Base-by-base conservation (phyloP, 1,284 basidiomycete species). In the Cryptococcus floricola region DNA sequence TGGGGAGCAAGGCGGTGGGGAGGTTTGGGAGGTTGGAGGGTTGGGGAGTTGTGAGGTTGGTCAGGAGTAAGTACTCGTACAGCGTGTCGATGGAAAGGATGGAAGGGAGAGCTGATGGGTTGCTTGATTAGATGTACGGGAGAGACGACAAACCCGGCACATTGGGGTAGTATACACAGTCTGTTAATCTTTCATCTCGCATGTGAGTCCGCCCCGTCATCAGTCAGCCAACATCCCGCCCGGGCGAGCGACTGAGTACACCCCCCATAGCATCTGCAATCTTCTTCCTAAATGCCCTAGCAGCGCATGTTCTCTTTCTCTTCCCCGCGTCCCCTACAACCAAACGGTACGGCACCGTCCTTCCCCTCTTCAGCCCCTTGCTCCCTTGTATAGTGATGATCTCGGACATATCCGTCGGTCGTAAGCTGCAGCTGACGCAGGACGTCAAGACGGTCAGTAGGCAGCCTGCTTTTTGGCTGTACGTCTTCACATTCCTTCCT, bases 1-100 rank as follows among this genome's bases (percentile, higher is more conserved):
- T 58, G 19, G 54, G 31, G 31, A 34, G 31, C 31, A 34, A 14
- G 45, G 27, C n/a, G 39, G 45, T 41, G 50, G 37, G 23, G 57
- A 39, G 18, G 25, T 28, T 14, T 63, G 58, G 61, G 19, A 56
- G 31, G 14, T 60, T 14, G 61, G 61, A 7, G 56, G 53, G 4
- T 25, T 60, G 25, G 58, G 58, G 8, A 39, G 14, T 18, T 63
- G 61, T 27, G 13, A 54, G 18, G 18, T 48, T 27, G 53, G 55
- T 6, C 28, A 56, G 13, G 19, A 31, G 58, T 60, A 31, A 52
- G 55, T 54, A 28, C n/a, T 31, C 16, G 23, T 12, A 45, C 12
- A 23, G 39, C 25, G 23, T 39, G 41, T 10, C 31, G 7, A 14
- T 37, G 13, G 16, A 18, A 31, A 28, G 7, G 27, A 45, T 45